Conservation (phyloP, 495 filamentous ascomycete species). For the Rostrohypoxylon terebratum region DNA sequence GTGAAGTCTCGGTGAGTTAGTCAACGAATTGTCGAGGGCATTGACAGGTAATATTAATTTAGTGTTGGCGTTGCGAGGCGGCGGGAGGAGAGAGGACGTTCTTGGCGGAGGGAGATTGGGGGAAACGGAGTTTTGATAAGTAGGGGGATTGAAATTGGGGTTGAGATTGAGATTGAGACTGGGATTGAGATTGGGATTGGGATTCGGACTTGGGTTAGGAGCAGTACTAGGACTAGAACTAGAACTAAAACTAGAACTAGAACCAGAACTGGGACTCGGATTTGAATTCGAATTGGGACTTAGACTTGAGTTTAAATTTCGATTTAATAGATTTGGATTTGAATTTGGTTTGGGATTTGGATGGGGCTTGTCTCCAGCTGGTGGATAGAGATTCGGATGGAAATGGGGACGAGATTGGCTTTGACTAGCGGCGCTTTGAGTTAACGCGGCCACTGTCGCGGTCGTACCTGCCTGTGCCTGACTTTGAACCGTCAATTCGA, state of each 20-base stretch:
- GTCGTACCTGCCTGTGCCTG: conserved; percentile 20
- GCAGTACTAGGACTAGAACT: conserved; percentile 13
- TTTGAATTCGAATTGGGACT: background rate
- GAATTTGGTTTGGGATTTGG: conserved; percentile 14
- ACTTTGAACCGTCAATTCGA: conserved; percentile 26
- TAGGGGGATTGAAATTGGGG: conserved; percentile 13
- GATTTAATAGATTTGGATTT: background rate
- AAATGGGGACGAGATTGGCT: conserved; percentile 36
- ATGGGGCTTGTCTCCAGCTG: conserved; percentile 23
- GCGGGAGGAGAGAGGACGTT: conserved; percentile 53
- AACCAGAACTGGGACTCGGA: conserved; percentile 16
- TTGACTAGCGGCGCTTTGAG: conserved; percentile 39
- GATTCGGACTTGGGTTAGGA: too few species aligned
- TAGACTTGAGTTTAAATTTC: background rate
- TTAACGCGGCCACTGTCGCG: conserved; percentile 35
- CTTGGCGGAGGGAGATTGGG: conserved; percentile 45
- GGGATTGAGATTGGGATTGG: conserved; percentile 13
- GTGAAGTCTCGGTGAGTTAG: conserved; percentile 10
- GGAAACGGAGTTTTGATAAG: conserved; percentile 12
- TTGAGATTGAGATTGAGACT: background rate
- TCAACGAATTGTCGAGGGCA: conserved; percentile 9
- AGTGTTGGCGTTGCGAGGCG: conserved; percentile 46
- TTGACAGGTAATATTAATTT: conserved; percentile 45
- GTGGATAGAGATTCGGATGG: conserved; percentile 23
- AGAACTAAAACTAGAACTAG: background rate